Percentiles rank a stretch among this genome's conserved stretches.
phyloP scores from a whole-genome alignment of 2,329 filamentous ascomycete species.

The Allantophomopsis lycopodina region DNA sequence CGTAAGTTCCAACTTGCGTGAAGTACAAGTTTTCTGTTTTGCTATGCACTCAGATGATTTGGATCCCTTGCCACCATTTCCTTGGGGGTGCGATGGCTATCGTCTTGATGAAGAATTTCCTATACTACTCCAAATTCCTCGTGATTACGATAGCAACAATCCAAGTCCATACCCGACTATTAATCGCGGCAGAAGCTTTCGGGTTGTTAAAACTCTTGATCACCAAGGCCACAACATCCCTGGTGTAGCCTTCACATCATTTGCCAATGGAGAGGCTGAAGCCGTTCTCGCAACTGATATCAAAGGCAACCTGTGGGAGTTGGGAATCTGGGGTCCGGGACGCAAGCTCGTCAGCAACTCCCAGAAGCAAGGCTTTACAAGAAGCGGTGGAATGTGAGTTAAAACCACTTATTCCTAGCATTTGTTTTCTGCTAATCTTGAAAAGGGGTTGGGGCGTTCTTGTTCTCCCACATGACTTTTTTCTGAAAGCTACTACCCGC shows the following conservation, averaged over 20 bases:
- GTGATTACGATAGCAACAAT: neutral
- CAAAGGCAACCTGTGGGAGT: constrained; percentile 7
- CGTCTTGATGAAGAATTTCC: neutral
- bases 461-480: constrained; percentile 9
- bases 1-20: constrained; percentile 60
- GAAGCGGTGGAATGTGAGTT: neutral
- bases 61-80: neutral
- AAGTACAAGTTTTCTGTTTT: constrained; percentile 40
- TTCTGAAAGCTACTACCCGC: constrained; percentile 4
- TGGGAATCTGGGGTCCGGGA: constrained; percentile 1
- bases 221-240: constrained; percentile 13
- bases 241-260: constrained; percentile 12
- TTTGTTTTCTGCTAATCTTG: neutral
- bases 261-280: constrained; percentile 8
- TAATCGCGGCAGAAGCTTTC: constrained; percentile 2
- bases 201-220: constrained; percentile 4
- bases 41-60: constrained; percentile 12
- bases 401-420: too few relatives aligned
- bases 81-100: neutral
- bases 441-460: constrained; percentile 14
- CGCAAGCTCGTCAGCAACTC: neutral
- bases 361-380: neutral
- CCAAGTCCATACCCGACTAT: neutral
- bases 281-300: constrained; percentile 14
- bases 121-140: neutral